These are phyloP conservation scores for Nigrograna mackinnonii DNA, from an alignment of 2,329 filamentous ascomycete species.

Conservation along the genomic window DNA sequence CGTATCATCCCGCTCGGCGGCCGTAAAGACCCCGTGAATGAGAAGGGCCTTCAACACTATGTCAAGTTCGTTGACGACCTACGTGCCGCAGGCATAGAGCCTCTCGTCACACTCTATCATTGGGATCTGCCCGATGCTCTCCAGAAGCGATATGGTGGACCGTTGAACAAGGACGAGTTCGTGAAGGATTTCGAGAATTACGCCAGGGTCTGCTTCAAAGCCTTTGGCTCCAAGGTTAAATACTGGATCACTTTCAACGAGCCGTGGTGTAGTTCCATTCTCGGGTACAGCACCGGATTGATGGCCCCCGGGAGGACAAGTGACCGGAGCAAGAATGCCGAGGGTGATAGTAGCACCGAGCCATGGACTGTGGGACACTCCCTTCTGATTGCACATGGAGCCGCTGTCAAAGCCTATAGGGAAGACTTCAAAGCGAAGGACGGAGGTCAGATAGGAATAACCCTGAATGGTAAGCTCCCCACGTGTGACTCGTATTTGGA, in stretches of 20 bases:
- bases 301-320: conserved; percentile 85
- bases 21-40: conserved; percentile 79
- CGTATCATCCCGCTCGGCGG: conserved; percentile 86
- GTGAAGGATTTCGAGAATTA: conserved; percentile 80
- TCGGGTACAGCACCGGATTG: conserved; percentile 76
- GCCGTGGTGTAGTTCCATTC: conserved; percentile 81
- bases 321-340: conserved; percentile 69
- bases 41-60: conserved; percentile 77
- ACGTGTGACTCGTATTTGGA: conserved; percentile 13
- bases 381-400: conserved; percentile 76
- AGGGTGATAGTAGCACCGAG: conserved; percentile 76
- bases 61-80: conserved; percentile 78
- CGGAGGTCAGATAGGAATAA: conserved; percentile 83
- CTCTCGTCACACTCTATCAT: conserved; percentile 83
- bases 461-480: conserved; percentile 69
- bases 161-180: conserved; percentile 81
- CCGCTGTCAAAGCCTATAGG: conserved; percentile 80
- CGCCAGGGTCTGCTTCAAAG: conserved; percentile 74
- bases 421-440: conserved; percentile 76
- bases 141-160: conserved; percentile 78
- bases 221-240: conserved; percentile 74
- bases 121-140: conserved; percentile 84
- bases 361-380: conserved; percentile 84
- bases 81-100: conserved; percentile 73
- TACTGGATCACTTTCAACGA: conserved; percentile 93